Percentiles rank a stretch among this genome's conserved stretches.
Conservation (phyloP, 768 basidiomycete genomes). For the Tylopilus intermedius region DNA sequence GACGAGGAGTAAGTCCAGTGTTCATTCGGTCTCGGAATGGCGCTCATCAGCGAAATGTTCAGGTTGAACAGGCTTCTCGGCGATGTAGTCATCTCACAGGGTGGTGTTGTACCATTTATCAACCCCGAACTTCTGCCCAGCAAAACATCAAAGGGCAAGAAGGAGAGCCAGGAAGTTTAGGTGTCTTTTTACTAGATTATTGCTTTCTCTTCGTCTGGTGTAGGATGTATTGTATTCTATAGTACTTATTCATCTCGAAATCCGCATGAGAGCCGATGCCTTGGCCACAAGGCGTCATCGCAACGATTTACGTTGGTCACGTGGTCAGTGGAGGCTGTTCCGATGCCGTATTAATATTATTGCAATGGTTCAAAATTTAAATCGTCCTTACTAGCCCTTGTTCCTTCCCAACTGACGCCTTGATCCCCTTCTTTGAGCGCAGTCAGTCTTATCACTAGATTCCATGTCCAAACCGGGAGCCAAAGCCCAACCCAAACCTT, state of each 20-base stretch:
- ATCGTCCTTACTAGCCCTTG: no score
- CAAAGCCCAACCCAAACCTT: neutral
- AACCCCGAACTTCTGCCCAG: slow-evolving; percentile 38
- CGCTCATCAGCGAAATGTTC: neutral
- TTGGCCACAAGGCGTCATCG: no score
- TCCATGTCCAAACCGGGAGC: slow-evolving; percentile 18
- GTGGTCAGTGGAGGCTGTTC: no score
- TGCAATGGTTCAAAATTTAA: no score
- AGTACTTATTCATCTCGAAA: slow-evolving; percentile 24
- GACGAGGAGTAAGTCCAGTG: slow-evolving; percentile 42
- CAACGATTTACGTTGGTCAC: no score
- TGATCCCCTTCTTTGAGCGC: no score
- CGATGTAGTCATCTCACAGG: slow-evolving; percentile 56
- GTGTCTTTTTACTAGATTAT: slow-evolving; percentile 5
- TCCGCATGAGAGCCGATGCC: no score
- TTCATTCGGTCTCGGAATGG: no score
- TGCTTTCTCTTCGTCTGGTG: slow-evolving; percentile 12
- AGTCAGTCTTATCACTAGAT: neutral
- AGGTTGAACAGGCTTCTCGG: slow-evolving; percentile 39
- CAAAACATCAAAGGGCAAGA: slow-evolving; percentile 29
- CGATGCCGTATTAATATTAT: no score
- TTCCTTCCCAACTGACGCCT: no score
- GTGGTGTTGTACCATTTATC: slow-evolving; percentile 54
- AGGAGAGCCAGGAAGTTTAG: slow-evolving; percentile 32
- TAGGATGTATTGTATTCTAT: slow-evolving; percentile 29